Conservation (phyloP, 2,329 filamentous ascomycete genomes). For the Monosporascus sp. region DNA sequence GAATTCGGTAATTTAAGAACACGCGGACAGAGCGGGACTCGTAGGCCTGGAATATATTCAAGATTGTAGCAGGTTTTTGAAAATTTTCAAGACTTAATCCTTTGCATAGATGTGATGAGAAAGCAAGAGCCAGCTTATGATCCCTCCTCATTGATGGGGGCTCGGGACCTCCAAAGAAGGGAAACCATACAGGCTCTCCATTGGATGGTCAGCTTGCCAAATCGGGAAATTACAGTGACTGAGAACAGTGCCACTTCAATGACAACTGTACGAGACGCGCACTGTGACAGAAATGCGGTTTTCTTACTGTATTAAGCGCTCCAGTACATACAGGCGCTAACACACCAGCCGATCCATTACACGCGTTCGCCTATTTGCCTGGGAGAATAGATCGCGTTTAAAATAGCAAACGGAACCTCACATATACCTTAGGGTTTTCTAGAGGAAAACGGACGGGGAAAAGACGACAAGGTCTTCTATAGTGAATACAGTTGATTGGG, state of each 20-base stretch:
- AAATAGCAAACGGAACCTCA: background rate
- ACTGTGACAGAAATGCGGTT: no score
- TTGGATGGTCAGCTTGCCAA: no score
- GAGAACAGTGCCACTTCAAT: no score
- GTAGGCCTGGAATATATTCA: background rate
- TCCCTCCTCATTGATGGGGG: background rate
- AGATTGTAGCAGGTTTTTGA: background rate
- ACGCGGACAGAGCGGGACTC: background rate
- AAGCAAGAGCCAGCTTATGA: background rate
- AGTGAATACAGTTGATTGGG: no score
- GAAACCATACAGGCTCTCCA: no score
- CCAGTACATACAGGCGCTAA: background rate
- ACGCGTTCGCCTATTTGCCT: background rate
- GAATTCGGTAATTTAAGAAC: background rate
- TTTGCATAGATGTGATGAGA: background rate
- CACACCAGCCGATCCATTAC: background rate
- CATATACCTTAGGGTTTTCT: background rate
- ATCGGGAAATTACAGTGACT: no score
- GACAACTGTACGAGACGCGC: no score
- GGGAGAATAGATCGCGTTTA: background rate
- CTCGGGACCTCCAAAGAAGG: no score
- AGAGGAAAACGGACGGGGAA: no score
- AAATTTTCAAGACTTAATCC: background rate
- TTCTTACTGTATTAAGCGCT: background rate
- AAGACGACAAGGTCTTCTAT: no score